Conservation (phyloP, 2,329 filamentous ascomycete genomes). For the Phyllosticta capitalensis region DNA sequence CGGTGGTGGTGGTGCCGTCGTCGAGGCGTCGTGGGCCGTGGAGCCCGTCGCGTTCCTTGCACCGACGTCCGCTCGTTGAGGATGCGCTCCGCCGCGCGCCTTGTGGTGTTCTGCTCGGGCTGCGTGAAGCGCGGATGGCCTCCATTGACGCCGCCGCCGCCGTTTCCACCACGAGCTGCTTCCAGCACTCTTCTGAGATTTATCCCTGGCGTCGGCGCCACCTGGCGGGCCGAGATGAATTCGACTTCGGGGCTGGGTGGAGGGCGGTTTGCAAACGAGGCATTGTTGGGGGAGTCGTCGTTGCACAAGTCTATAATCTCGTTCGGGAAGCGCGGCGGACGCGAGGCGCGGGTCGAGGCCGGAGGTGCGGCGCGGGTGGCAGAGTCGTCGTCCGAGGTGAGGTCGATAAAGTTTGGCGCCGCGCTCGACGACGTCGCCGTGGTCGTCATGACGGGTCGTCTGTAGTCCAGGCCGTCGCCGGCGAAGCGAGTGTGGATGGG, state of each 20-base stretch:
- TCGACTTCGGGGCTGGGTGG: constrained; percentile 40
- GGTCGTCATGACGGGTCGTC: constrained; percentile 38
- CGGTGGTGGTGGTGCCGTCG: neutral
- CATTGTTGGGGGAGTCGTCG: constrained; percentile 20
- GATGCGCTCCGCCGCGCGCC: neutral
- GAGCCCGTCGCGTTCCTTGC: constrained; percentile 3
- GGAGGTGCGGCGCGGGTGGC: constrained; percentile 12
- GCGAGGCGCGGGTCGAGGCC: constrained; percentile 21
- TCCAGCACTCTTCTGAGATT: constrained; percentile 6
- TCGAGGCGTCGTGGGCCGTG: neutral
- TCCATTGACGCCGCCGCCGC: constrained; percentile 1
- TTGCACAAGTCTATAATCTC: constrained; percentile 37
- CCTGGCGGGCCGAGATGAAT: constrained; percentile 27
- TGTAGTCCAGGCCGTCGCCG: constrained; percentile 47
- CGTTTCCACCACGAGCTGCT: neutral
- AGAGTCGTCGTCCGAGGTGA: constrained; percentile 25
- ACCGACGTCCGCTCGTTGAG: constrained; percentile 7
- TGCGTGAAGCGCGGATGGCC: constrained; percentile 1
- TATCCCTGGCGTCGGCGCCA: neutral
- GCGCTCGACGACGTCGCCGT: constrained; percentile 1
- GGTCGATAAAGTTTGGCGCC: constrained; percentile 24
- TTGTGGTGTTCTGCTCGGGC: neutral
- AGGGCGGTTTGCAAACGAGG: neutral
- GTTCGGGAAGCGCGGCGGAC: constrained; percentile 33
- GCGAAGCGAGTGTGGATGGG: constrained; percentile 21